Percentiles rank a stretch among this genome's conserved stretches.
Evolutionary conservation across 2,329 filamentous ascomycete species (phyloP).

Genomic region (Rosellinia necatrix): DNA sequence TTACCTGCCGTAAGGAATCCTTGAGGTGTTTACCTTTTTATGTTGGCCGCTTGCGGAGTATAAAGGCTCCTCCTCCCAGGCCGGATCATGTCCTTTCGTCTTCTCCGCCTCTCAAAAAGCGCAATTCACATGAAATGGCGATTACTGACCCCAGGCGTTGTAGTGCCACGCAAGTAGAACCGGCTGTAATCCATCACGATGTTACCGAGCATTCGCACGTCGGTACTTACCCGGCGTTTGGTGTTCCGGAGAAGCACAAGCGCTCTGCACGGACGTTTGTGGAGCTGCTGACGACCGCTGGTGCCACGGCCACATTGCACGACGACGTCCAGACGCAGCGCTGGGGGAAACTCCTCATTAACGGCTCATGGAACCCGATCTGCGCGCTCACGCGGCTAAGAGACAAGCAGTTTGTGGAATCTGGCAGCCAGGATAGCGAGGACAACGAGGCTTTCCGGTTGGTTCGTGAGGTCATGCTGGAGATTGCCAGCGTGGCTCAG

Average conservation of each 20-base stretch:
- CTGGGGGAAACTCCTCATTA: constrained; percentile 61
- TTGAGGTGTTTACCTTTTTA: too few species aligned
- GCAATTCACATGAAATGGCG: too few species aligned
- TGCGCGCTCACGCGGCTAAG: constrained; percentile 55
- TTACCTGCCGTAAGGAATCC: too few species aligned
- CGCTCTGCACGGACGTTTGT: constrained; percentile 44
- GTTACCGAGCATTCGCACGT: constrained; percentile 55
- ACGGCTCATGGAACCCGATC: constrained; percentile 61
- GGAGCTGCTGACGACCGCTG: constrained; percentile 47
- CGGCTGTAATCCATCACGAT: constrained; percentile 49
- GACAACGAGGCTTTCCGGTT: constrained; percentile 32
- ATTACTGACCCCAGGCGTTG: too few species aligned
- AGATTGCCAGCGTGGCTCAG: constrained; percentile 41
- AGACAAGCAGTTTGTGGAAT: constrained; percentile 51
- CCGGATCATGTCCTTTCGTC: too few species aligned
- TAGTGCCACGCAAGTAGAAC: constrained; percentile 53
- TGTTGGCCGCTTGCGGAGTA: too few species aligned
- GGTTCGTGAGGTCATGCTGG: constrained; percentile 42
- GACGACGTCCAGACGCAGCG: constrained; percentile 56
- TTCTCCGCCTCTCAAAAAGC: too few species aligned
- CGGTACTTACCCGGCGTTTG: constrained; percentile 51
- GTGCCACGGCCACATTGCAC: constrained; percentile 49
- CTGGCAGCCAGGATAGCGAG: background rate
- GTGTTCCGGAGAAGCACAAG: constrained; percentile 34
- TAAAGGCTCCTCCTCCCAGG: too few species aligned